A percentile compares a stretch with the other conserved stretches of the same genome.
phyloP scores from a whole-genome alignment of 1,139 yeast genomes.

The Barnettozyma hawaiiensis region DNA sequence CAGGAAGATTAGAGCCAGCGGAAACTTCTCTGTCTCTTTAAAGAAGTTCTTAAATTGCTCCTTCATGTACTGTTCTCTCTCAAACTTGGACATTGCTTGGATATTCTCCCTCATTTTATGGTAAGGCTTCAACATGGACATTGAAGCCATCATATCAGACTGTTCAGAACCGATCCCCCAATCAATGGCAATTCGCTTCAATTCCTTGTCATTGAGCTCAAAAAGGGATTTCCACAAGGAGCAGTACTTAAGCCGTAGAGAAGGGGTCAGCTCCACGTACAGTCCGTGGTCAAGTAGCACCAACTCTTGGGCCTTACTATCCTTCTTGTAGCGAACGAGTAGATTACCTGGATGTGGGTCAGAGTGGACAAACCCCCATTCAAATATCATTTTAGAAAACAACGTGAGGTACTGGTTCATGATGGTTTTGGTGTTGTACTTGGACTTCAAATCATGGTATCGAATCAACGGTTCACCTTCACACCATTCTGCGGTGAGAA shows the following conservation, averaged over 20 bases:
- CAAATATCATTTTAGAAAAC: constrained; percentile 64
- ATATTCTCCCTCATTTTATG: constrained; percentile 24
- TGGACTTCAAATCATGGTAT: constrained; percentile 37
- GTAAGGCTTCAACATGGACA: constrained; percentile 50
- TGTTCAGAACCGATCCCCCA: constrained; percentile 67
- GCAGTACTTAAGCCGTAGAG: constrained; percentile 52
- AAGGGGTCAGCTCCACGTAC: constrained; percentile 48
- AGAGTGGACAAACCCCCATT: constrained; percentile 72
- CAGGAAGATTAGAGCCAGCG: constrained; percentile 58
- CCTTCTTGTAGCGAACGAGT: constrained; percentile 41
- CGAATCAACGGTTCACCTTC: constrained; percentile 57
- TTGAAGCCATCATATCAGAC: constrained; percentile 56
- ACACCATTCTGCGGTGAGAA: constrained; percentile 70
- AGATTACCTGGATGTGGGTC: constrained; percentile 85
- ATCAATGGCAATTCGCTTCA: constrained; percentile 41
- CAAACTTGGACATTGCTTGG: constrained; percentile 30
- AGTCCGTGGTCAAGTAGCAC: constrained; percentile 75
- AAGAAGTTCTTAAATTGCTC: constrained; percentile 44
- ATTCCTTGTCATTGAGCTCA: constrained; percentile 43
- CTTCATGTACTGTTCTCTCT: constrained; percentile 34
- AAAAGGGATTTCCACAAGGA: constrained; percentile 60
- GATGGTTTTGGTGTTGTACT: constrained; percentile 39
- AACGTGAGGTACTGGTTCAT: constrained; percentile 50
- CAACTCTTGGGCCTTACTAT: constrained; percentile 45
- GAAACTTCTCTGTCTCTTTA: constrained; percentile 59